Evolutionary conservation across 1,284 basidiomycete species (phyloP).

Genomic region (Testicularia cyperi): DNA sequence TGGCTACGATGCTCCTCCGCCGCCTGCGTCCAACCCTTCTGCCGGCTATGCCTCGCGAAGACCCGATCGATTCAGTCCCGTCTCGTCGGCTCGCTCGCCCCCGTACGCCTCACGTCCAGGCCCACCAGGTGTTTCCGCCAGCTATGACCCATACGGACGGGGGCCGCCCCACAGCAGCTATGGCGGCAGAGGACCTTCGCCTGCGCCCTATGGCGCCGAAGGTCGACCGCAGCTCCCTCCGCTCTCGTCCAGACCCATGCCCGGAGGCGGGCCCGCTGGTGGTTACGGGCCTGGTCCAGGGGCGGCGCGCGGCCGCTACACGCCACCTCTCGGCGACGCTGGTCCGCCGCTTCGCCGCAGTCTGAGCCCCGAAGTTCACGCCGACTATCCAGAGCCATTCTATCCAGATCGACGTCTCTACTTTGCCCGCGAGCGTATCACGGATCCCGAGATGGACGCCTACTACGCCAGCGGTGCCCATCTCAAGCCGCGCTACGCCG

Average conservation of each 20-base stretch:
- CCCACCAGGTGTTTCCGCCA: conserved; percentile 4
- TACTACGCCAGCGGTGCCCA: conserved; percentile 25
- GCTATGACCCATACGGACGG: conserved; percentile 18
- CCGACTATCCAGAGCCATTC: conserved; percentile 25
- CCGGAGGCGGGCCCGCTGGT: too few relatives aligned
- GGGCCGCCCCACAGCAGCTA: conserved; percentile 19
- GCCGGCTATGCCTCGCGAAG: conserved; percentile 8
- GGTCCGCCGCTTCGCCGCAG: conserved; percentile 10
- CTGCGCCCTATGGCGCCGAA: conserved; percentile 20
- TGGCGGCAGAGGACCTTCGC: conserved; percentile 9
- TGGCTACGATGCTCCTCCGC: conserved; percentile 11
- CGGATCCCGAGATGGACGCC: conserved; percentile 36
- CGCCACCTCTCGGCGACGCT: conserved; percentile 24
- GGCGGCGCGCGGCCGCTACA: conserved; percentile 15
- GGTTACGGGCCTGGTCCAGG: conserved; percentile 12
- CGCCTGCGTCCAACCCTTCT: conserved; percentile 9
- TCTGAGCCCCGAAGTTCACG: conserved; percentile 15
- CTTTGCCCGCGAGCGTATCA: conserved; percentile 35
- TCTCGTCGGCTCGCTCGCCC: conserved; percentile 18
- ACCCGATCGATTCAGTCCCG: conserved; percentile 31
- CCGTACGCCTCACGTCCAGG: conserved; percentile 19
- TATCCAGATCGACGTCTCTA: conserved; percentile 38
- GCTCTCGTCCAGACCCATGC: conserved; percentile 19
- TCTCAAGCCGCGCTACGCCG: conserved; percentile 15
- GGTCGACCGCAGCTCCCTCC: conserved; percentile 29